Evolutionary conservation across 495 filamentous ascomycete genomes (phyloP).

Genomic region (Hypomontagnella submonticulosa): DNA sequence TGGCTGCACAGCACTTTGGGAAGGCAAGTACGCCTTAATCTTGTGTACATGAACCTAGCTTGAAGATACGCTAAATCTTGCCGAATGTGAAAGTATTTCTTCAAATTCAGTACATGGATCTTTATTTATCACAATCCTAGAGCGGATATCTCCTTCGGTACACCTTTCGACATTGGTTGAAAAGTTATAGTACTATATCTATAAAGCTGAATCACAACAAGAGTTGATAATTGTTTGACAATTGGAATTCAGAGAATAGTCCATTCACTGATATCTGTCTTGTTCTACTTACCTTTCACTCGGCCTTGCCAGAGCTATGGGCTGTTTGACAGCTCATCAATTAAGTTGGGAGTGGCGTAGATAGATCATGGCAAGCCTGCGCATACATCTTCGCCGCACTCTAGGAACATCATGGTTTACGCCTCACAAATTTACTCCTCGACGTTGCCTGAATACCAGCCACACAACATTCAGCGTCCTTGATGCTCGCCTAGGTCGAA

Average conservation of each 20-base stretch:
- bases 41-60: no score
- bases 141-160: background rate
- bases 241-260: background rate
- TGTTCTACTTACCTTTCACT: background rate
- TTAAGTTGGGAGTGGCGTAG: constrained; percentile 19
- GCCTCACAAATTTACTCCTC: constrained; percentile 1
- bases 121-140: no score
- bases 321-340: constrained; percentile 22
- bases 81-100: no score
- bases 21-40: no score
- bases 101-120: no score
- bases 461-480: background rate
- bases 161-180: no score
- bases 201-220: no score
- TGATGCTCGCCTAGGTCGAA: no score
- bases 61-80: no score
- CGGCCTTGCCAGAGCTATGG: constrained; percentile 29
- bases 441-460: constrained; percentile 14
- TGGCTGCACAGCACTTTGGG: background rate
- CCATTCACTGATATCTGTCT: background rate
- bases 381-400: constrained; percentile 29
- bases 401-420: constrained; percentile 3
- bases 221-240: no score
- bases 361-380: constrained; percentile 31
- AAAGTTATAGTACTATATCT: no score